These are phyloP conservation scores for Serendipita indica DNA, from an alignment of 768 basidiomycete species.

Conservation along the genomic window DNA sequence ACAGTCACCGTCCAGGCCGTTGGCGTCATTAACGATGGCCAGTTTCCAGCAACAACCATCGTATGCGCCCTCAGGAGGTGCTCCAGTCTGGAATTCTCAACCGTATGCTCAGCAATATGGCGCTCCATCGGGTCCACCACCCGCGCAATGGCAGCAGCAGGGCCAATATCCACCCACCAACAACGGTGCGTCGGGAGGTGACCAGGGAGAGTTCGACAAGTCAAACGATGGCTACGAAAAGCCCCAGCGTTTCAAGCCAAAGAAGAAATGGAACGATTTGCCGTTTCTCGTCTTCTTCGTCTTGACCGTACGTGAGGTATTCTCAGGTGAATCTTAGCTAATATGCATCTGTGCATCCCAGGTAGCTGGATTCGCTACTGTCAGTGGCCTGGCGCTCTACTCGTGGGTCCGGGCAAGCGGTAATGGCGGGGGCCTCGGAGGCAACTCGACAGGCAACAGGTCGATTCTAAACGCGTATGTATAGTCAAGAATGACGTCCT, in stretches of 20 bases:
- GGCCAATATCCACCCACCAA: background rate
- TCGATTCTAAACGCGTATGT: constrained; percentile 42
- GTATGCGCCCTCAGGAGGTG: constrained; percentile 4
- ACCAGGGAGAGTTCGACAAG: background rate
- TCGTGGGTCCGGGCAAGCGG: constrained; percentile 52
- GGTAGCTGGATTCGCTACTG: constrained; percentile 52
- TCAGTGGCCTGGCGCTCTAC: constrained; percentile 50
- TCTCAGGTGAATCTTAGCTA: background rate
- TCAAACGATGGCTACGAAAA: constrained; percentile 16
- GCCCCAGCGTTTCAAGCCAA: constrained; percentile 26
- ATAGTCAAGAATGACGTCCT: background rate
- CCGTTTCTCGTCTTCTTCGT: constrained; percentile 58
- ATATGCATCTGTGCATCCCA: constrained; percentile 17
- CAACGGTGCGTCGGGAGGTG: background rate
- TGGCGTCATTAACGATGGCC: too few relatives aligned
- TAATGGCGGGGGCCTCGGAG: constrained; percentile 52
- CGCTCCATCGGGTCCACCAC: constrained; percentile 10
- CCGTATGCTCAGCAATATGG: constrained; percentile 1
- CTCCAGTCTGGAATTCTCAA: constrained; percentile 8
- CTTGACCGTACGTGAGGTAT: constrained; percentile 34
- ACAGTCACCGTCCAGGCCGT: too few relatives aligned
- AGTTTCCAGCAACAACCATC: too few relatives aligned
- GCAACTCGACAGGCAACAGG: constrained; percentile 25
- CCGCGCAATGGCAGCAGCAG: constrained; percentile 10
- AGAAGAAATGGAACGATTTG: constrained; percentile 57